phyloP scores from a whole-genome alignment of 768 basidiomycete genomes.

The Mycena latifolia region DNA sequence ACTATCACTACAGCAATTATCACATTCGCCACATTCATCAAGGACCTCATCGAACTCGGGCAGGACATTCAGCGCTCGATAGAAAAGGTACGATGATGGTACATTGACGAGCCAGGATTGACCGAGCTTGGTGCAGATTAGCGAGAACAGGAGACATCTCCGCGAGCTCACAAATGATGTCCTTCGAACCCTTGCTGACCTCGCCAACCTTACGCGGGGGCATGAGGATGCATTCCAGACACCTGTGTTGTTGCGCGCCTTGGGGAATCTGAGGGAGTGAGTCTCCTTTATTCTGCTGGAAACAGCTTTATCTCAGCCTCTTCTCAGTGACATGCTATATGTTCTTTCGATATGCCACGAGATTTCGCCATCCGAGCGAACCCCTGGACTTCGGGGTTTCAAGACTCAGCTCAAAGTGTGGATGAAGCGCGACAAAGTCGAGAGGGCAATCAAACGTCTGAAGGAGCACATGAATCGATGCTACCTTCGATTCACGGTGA shows the following conservation, averaged over 20 bases:
- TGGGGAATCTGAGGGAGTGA: constrained; percentile 4
- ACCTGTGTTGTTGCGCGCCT: constrained; percentile 3
- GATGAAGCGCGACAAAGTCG: constrained; percentile 25
- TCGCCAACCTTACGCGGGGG: constrained; percentile 5
- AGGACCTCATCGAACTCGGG: constrained; percentile 21
- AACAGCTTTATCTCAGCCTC: too few species aligned
- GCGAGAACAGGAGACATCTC: background rate
- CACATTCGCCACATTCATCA: constrained; percentile 13
- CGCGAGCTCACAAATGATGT: background rate
- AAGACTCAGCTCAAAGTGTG: constrained; percentile 13
- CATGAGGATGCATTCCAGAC: background rate
- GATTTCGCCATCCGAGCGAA: background rate
- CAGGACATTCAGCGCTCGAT: constrained; percentile 16
- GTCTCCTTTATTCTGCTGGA: too few species aligned
- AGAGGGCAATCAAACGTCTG: constrained; percentile 11
- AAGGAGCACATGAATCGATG: constrained; percentile 17
- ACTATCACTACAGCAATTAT: constrained; percentile 15
- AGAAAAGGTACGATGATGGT: constrained; percentile 2
- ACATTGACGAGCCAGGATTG: background rate
- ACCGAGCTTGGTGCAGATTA: background rate
- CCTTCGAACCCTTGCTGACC: background rate
- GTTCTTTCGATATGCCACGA: background rate
- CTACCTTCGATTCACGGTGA: constrained; percentile 13
- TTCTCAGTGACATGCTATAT: constrained; percentile 17
- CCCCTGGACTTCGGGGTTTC: background rate